phyloP scores from a whole-genome alignment of 306 rosid genomes.

The Abrus pulchellus region DNA sequence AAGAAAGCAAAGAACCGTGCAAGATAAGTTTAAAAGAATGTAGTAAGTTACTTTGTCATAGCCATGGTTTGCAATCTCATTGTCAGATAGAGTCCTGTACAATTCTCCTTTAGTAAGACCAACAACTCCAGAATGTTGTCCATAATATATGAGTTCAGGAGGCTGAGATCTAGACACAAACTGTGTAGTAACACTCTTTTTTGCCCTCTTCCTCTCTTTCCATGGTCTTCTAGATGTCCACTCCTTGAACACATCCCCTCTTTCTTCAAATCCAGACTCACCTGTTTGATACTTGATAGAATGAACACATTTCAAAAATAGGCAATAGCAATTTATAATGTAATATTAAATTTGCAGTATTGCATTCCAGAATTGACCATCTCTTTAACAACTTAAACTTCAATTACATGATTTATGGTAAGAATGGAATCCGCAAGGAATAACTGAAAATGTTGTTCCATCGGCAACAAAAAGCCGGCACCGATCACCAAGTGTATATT shows the following conservation, averaged over 20 bases:
- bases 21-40: conserved; percentile 36
- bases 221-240: conserved; percentile 90
- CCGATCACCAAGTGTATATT: conserved; percentile 71
- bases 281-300: conserved; percentile 73
- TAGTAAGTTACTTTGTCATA: conserved; percentile 76
- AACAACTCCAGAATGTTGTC: conserved; percentile 76
- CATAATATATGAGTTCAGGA: conserved; percentile 89
- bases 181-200: conserved; percentile 48
- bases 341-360: conserved; percentile 20
- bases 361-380: conserved; percentile 20
- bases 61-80: conserved; percentile 61
- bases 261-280: conserved; percentile 59
- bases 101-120: conserved; percentile 73
- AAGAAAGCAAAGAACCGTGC: conserved; percentile 22
- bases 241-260: conserved; percentile 69
- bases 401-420: conserved; percentile 65
- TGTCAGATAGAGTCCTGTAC: conserved; percentile 55
- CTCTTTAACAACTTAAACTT: conserved; percentile 35
- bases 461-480: conserved; percentile 93
- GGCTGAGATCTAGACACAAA: conserved; percentile 56
- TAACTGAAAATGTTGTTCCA: conserved; percentile 76
- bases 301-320: conserved; percentile 58
- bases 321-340: conserved; percentile 17
- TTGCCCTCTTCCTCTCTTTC: conserved; percentile 82
- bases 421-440: conserved; percentile 55